Evolutionary conservation across 441 rosid genomes (phyloP), one percentile per base, ranked within the genome.

Genomic region (Mallotus repandus): DNA sequence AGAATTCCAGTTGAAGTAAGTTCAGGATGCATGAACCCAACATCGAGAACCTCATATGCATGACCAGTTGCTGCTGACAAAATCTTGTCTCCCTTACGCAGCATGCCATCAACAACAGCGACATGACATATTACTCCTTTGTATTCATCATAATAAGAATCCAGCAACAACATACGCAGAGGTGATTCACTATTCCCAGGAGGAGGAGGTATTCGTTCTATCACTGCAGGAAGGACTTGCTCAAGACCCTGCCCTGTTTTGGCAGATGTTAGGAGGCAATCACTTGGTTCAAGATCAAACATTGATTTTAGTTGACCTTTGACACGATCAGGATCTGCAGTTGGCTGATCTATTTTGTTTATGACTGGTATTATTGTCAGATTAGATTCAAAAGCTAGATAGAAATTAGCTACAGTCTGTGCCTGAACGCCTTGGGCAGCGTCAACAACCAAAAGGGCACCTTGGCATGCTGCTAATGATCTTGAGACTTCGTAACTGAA

Each of bases 391-490:
- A 95, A 95, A 0, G 99, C 99, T 64, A 95, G 90, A 86, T 93
- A 93, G 74, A 93, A 95, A 73, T 95, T 95, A 70, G 99, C 98
- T 50, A 96, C 98, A 5, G 99, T 96, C 75, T 96, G 99, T 3
- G 99, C 99, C 81, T 93, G 99, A 72, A 96, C 98, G 6, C 99
- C 99, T 85, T 93, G 98, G 67, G 97, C 98, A 41, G 98, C 98
- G 85, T 96, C 98, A 74, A 96, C 98, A 45, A 96, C 97, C 83
- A 96, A 86, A 79, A 96, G 97, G 35, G 89, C 98, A 74, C 99
- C 98, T 75, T 96, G 98, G 84, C 98, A 96, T 79, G 98, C 99
- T 22, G 98, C 97, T 71, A 93, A 86, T 9, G 99, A 96, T 84
- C 99, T 90, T 13, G 98, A 96, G 19, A 96, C 99, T 81, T 93